Conservation (phyloP, 2,329 filamentous ascomycete genomes). For the Claviceps lovelessii region DNA sequence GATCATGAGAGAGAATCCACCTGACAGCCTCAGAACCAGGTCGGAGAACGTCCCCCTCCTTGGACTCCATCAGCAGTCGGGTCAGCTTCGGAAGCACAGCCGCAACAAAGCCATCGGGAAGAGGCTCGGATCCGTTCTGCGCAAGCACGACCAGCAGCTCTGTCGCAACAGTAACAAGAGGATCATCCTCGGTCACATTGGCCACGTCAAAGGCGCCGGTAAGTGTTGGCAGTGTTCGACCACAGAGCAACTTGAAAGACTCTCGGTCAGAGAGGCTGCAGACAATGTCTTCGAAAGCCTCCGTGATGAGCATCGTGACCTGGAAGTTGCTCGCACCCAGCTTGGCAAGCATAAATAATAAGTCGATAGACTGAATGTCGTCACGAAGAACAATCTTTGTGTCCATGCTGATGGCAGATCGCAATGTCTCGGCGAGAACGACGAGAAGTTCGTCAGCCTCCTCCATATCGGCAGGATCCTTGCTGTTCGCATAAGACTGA, state of each 20-base stretch:
- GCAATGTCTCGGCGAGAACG: conserved; percentile 73
- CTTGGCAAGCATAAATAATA: conserved; percentile 79
- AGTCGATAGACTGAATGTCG: conserved; percentile 60
- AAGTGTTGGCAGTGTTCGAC: conserved; percentile 74
- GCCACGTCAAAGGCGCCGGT: conserved; percentile 83
- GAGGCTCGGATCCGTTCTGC: conserved; percentile 68
- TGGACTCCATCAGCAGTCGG: conserved; percentile 64
- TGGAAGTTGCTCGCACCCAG: conserved; percentile 85
- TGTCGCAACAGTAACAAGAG: conserved; percentile 72
- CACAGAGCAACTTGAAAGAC: conserved; percentile 63
- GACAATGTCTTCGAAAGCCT: conserved; percentile 84
- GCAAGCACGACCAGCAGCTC: conserved; percentile 71
- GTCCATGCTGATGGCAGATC: conserved; percentile 70
- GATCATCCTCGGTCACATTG: conserved; percentile 69
- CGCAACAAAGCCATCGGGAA: conserved; percentile 74
- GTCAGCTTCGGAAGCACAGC: conserved; percentile 79
- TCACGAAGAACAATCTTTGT: conserved; percentile 57
- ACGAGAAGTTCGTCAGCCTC: conserved; percentile 88
- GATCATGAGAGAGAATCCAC: conserved; percentile 79
- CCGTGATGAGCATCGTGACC: conserved; percentile 71
- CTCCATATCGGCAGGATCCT: conserved; percentile 69
- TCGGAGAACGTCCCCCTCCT: conserved; percentile 78
- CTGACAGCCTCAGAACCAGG: conserved; percentile 76
- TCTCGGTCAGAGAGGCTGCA: conserved; percentile 50
- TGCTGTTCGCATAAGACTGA: conserved; percentile 59